Evolutionary conservation across 1,284 basidiomycete genomes (phyloP), one percentile per base, ranked within the genome.

Genomic region (Puccinia polysora): DNA sequence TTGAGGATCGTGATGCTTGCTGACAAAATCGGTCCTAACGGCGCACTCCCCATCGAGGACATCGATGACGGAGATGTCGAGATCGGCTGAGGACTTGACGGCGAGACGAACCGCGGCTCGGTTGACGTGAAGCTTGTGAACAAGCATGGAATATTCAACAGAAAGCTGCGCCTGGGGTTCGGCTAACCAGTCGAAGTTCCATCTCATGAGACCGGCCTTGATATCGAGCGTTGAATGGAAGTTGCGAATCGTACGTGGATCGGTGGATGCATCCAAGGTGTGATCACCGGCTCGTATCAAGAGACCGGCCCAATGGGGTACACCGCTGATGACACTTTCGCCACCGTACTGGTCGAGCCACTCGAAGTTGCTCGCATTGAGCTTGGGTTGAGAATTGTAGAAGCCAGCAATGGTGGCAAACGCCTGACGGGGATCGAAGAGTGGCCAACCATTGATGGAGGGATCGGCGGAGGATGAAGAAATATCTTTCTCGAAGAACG

Each of bases 21-120:
- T 71, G 56, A 59, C 73, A 65, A 55, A 76, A 76, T 20, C 77
- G 53, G 71, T 64, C n/a, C 62, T 3, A 10, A 73, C 74, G 1
- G 77, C 75, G n/a, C 76, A 77, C 8, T 64, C 73, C 14, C 77
- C 77, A 65, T 78, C 77, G 14, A 78, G 64, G 8, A 77, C 75
- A 43, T 78, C 77, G 12, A 77, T 77, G 15, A 78, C 70, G 7
- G 73, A 59, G 12, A 78, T 69, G 5, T 73, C 45, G 4, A 49
- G 28, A 2, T 62, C 58, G 12, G 45, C 50, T 34, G 2, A 76
- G 45, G 36, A 73, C 74, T 7, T 55, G 28, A 25, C 75, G 73
- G 75, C 73, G 2, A 78, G 65, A 14, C 69, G 69, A 14, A 78
- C 74, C 12, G 75, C 70, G 0, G 75, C 77, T 14, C 77, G 50